Evolutionary conservation across 345 rosid species (phyloP).

Genomic region (Hibiscus trionum): DNA sequence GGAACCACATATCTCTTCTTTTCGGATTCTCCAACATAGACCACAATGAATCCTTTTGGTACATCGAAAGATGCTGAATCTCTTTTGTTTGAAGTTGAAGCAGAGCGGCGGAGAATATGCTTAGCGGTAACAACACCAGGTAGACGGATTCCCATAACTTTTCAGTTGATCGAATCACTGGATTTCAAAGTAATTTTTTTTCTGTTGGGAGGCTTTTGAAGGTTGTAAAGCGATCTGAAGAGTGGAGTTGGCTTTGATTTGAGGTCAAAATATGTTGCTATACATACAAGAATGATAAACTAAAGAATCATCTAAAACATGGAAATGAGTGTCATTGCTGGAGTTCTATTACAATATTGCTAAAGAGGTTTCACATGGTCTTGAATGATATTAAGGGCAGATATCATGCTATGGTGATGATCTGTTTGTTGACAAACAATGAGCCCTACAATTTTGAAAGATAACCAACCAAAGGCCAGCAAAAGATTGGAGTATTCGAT

Average conservation of each 20-base stretch:
- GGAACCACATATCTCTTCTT: conserved; percentile 19
- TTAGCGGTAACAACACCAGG: conserved; percentile 12
- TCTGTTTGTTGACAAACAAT: background rate
- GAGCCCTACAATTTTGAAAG: background rate
- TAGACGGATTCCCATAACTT: conserved; percentile 4
- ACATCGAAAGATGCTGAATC: background rate
- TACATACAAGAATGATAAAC: background rate
- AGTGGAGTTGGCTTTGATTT: background rate
- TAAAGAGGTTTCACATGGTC: conserved; percentile 1
- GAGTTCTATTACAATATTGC: background rate
- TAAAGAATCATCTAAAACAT: background rate
- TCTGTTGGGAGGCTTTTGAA: background rate
- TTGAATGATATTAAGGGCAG: background rate
- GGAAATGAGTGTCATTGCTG: background rate
- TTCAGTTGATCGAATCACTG: background rate
- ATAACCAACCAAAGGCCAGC: background rate
- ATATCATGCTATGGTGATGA: background rate
- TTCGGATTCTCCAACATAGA: conserved; percentile 22
- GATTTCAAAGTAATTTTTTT: background rate
- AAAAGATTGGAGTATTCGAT: background rate
- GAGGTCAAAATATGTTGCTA: background rate
- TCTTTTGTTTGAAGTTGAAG: background rate
- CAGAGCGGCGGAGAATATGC: conserved; percentile 12
- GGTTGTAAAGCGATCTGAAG: background rate
- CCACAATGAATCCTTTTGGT: conserved; percentile 20